A percentile compares a stretch with the other conserved stretches of the same genome.
Conservation (phyloP, 2,329 filamentous ascomycete genomes). For the Monilinia fructigena region DNA sequence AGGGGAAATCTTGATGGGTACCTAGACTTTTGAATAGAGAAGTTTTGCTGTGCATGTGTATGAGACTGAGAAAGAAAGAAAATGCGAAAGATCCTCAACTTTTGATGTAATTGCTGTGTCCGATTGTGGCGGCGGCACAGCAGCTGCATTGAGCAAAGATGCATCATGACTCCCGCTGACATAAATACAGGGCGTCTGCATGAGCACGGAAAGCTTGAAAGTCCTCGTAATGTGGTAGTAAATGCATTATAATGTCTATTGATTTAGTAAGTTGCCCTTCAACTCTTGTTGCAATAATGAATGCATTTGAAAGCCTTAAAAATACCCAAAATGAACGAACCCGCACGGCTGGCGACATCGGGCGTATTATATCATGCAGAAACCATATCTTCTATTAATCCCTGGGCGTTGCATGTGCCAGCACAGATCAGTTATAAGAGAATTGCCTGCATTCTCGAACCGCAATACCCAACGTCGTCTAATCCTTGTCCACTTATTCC, state of each 20-base stretch:
- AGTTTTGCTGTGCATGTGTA: background rate
- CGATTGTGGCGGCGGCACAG: background rate
- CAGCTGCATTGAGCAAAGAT: background rate
- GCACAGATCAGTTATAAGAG: background rate
- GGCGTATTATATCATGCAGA: background rate
- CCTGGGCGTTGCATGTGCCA: constrained; percentile 1
- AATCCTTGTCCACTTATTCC: background rate
- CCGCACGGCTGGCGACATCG: background rate
- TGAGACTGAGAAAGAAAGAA: background rate
- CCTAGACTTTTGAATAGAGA: background rate
- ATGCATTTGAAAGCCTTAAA: background rate
- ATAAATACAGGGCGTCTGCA: background rate
- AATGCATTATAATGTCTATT: constrained; percentile 2
- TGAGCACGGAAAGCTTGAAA: background rate
- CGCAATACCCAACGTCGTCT: background rate
- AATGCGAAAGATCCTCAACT: background rate
- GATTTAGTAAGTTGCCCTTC: background rate
- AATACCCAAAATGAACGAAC: background rate
- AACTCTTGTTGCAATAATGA: background rate
- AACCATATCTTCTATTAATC: background rate
- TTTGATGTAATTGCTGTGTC: background rate
- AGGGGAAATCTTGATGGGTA: background rate
- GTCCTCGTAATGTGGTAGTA: background rate
- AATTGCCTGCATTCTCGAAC: background rate
- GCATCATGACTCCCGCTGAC: background rate